Base-by-base conservation (phyloP, 305 asterid genomes). In the Rubia balearica region DNA sequence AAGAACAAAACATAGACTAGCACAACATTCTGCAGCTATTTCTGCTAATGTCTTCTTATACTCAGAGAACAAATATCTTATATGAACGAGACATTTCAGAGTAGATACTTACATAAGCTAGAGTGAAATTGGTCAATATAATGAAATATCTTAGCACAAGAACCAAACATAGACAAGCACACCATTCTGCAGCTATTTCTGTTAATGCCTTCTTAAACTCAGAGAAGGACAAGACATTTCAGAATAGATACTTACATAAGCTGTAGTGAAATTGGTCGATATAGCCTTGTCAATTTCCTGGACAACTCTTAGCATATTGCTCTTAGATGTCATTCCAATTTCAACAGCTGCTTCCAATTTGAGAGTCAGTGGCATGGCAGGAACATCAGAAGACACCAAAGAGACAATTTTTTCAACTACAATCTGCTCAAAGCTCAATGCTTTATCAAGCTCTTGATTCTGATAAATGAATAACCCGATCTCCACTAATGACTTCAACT, bases 331-430 rank as follows among this genome's bases (percentile, higher is more conserved):
- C 76, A 79, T 78, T 73, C 96, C 98, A 70, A 89, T 83, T 61
- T 87, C 92, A 75, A 81, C 80, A 81, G 88, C 84, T 73, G 93
- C 92, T 79, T 84, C 86, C 78, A 94, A 74, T 79, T 84, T 91
- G 83, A 88, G 83, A 7, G 90, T 73, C 61, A 67, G 77, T 67
- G 90, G 88, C 86, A 86, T 69, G 71, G 75, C 68, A 65, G 77
- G 80, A 77, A 86, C 86, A 81, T 80, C 82, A 73, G 89, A 87
- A 79, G 87, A 79, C 71, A 89, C 68, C 79, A 87, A 75, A 68
- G 85, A 86, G 76, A 83, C 83, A 66, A 85, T 77, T 80, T 81
- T 89, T 71, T 81, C 89, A 68, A 89, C 87, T 72, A 91, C 97
- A 76, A 74, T 80, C 77, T 71, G 79, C 84, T 87, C 88, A 80